phyloP scores from a whole-genome alignment of 2,329 filamentous ascomycete genomes.

The Epichloe sibirici region DNA sequence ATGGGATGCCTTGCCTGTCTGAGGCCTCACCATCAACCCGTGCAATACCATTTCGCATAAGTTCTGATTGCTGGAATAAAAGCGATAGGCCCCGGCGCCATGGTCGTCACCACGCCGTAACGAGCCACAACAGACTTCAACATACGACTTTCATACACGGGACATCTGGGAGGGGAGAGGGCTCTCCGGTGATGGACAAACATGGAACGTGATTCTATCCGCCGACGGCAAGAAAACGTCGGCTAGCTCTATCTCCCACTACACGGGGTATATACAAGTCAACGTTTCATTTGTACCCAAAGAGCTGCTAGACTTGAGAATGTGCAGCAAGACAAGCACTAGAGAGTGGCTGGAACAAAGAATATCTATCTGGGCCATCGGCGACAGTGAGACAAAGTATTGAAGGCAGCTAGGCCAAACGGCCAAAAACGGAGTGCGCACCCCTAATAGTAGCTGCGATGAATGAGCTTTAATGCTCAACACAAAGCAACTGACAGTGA shows the following conservation, averaged over 20 bases:
- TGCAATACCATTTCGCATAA: neutral
- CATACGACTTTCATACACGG: neutral
- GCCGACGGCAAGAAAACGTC: slow-evolving; percentile 17
- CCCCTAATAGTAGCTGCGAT: no score
- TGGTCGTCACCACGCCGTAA: neutral
- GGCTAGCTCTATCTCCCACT: slow-evolving; percentile 32
- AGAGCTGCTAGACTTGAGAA: slow-evolving; percentile 19
- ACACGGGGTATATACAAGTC: slow-evolving; percentile 25
- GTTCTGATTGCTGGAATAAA: neutral
- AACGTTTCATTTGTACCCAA: slow-evolving; percentile 30
- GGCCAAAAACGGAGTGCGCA: no score
- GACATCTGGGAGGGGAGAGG: neutral
- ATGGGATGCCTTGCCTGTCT: no score
- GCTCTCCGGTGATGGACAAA: neutral
- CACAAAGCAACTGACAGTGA: slow-evolving; percentile 22
- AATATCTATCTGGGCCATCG: slow-evolving; percentile 30
- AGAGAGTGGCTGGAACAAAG: slow-evolving; percentile 19
- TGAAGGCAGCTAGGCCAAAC: no score
- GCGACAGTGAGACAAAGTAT: slow-evolving; percentile 21
- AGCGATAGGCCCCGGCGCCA: neutral
- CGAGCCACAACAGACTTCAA: neutral
- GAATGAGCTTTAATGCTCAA: no score
- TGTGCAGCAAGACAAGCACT: slow-evolving; percentile 20
- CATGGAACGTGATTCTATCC: slow-evolving; percentile 12
- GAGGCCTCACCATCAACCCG: neutral